These are phyloP conservation scores for Venturia effusa DNA, from an alignment of 2,329 filamentous ascomycete species.

Conservation along the genomic window DNA sequence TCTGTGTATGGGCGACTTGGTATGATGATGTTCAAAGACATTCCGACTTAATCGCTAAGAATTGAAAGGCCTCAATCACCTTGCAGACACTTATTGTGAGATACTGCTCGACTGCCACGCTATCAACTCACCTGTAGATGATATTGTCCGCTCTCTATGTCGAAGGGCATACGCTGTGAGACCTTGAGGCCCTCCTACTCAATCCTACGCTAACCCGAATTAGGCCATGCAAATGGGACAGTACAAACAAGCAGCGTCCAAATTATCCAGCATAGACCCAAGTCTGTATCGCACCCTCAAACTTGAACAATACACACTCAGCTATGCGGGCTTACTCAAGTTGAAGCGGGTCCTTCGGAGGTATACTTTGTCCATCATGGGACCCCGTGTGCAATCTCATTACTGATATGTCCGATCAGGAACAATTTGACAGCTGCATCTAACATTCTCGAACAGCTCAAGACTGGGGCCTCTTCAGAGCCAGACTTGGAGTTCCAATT, in stretches of 20 bases:
- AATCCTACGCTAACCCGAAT: not conserved
- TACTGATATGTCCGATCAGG: conserved; percentile 22
- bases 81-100: conserved; percentile 54
- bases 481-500: conserved; percentile 50
- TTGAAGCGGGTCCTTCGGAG: conserved; percentile 50
- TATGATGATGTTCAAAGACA: conserved; percentile 14
- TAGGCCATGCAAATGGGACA: conserved; percentile 53
- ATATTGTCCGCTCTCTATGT: conserved; percentile 64
- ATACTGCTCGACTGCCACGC: conserved; percentile 66
- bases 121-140: conserved; percentile 56
- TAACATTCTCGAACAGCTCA: conserved; percentile 46
- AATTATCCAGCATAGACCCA: conserved; percentile 49
- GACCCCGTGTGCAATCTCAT: too few relatives aligned
- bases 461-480: conserved; percentile 41
- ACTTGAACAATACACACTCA: conserved; percentile 61
- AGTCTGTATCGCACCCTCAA: conserved; percentile 63
- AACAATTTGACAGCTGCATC: conserved; percentile 47
- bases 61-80: conserved; percentile 39
- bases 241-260: conserved; percentile 56
- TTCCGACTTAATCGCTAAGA: not conserved
- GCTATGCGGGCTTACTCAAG: conserved; percentile 53
- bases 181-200: not conserved
- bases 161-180: conserved; percentile 53
- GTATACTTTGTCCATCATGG: conserved; percentile 19
- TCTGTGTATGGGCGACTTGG: conserved; percentile 70